Percentiles rank a stretch among this genome's conserved stretches.
These are phyloP conservation scores for Rosa multiflora DNA, from an alignment of 306 rosid species.

Conservation along the genomic window DNA sequence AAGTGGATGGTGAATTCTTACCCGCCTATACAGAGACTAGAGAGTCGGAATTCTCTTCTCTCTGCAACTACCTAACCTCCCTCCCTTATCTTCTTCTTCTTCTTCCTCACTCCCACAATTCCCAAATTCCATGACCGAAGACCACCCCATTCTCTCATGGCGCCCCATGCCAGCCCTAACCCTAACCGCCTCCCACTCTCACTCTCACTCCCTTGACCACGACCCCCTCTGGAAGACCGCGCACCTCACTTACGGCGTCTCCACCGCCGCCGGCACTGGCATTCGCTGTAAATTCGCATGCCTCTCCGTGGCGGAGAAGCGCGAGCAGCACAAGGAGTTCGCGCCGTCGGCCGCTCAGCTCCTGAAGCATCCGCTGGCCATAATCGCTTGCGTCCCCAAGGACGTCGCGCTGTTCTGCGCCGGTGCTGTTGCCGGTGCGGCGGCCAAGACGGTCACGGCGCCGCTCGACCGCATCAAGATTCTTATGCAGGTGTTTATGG, in stretches of 20 bases:
- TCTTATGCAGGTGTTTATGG: slow-evolving; percentile 80
- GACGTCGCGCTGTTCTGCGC: slow-evolving; percentile 75
- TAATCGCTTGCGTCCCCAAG: slow-evolving; percentile 54
- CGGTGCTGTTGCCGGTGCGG: slow-evolving; percentile 92
- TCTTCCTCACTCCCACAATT: not conserved
- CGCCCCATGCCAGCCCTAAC: slow-evolving; percentile 48
- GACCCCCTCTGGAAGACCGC: slow-evolving; percentile 38
- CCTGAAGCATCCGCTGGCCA: slow-evolving; percentile 68
- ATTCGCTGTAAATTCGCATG: slow-evolving; percentile 52
- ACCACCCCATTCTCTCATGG: slow-evolving; percentile 41
- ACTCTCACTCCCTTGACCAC: slow-evolving; percentile 15
- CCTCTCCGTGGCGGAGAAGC: slow-evolving; percentile 52
- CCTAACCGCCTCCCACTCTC: slow-evolving; percentile 30
- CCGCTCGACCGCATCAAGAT: slow-evolving; percentile 97
- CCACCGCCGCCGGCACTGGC: slow-evolving; percentile 12
- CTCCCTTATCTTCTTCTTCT: slow-evolving; percentile 21
- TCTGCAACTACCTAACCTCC: slow-evolving; percentile 6
- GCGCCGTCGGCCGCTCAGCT: slow-evolving; percentile 72
- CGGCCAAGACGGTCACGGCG: slow-evolving; percentile 80
- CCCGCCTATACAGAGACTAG: slow-evolving; percentile 6
- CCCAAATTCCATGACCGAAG: slow-evolving; percentile 31
- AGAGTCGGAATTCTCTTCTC: not conserved
- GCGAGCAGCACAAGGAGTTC: slow-evolving; percentile 40
- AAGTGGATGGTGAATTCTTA: not conserved
- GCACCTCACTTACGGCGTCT: slow-evolving; percentile 17